Percentiles rank a stretch among this genome's conserved stretches.
phyloP scores from a whole-genome alignment of 345 rosid genomes.

The Laguncularia racemosa region DNA sequence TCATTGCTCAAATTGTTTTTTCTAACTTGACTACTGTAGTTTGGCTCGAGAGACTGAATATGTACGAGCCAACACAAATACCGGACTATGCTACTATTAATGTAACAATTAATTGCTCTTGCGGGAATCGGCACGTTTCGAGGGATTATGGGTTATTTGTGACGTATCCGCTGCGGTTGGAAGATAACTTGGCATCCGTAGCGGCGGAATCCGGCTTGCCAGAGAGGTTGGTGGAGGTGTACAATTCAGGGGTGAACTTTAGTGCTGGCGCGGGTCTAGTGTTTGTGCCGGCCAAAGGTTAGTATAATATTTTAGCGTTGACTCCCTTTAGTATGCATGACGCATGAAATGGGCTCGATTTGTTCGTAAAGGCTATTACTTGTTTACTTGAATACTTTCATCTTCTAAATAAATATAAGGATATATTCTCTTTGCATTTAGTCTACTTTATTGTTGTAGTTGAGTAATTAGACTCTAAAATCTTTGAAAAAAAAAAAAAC shows the following conservation, averaged over 20 bases:
- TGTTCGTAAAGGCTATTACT: no score
- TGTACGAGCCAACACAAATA: slow-evolving; percentile 16
- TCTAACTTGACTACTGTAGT: slow-evolving; percentile 34
- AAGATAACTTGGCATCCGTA: slow-evolving; percentile 21
- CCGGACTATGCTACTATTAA: slow-evolving; percentile 22
- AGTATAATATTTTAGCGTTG: background rate
- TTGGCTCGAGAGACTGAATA: slow-evolving; percentile 35
- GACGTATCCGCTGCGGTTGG: slow-evolving; percentile 32
- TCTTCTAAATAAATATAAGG: no score
- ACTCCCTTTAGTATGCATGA: no score
- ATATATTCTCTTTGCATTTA: no score
- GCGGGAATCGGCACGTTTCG: slow-evolving; percentile 34
- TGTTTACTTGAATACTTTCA: no score
- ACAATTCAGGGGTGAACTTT: slow-evolving; percentile 29
- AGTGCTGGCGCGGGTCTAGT: slow-evolving; percentile 30
- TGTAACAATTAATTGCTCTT: slow-evolving; percentile 44
- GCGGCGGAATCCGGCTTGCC: slow-evolving; percentile 19
- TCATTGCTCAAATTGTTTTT: slow-evolving; percentile 16
- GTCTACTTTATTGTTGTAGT: no score
- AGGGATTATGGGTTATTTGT: slow-evolving; percentile 27
- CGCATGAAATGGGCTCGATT: no score
- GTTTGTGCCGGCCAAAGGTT: slow-evolving; percentile 47
- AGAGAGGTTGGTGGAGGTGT: slow-evolving; percentile 19
- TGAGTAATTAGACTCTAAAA: no score
- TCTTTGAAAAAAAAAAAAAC: no score